phyloP scores from a whole-genome alignment of 495 filamentous ascomycete genomes.

The Penicillium cosmopolitanum region DNA sequence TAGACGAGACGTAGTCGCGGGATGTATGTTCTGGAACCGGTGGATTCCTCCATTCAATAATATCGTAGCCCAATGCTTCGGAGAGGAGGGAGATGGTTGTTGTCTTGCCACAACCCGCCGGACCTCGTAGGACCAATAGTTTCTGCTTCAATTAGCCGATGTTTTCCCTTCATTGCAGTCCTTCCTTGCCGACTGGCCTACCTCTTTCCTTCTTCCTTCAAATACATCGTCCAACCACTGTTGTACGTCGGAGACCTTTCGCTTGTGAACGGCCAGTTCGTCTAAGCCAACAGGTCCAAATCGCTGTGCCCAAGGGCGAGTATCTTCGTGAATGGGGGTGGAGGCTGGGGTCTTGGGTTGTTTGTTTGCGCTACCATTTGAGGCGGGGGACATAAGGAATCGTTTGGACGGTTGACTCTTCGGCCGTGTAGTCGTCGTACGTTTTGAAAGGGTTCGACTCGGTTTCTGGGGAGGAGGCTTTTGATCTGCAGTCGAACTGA shows the following conservation, averaged over 20 bases:
- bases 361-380: neutral
- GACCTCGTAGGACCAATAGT: conserved; percentile 82
- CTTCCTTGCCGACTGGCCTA: neutral
- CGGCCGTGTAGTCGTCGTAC: conserved; percentile 11
- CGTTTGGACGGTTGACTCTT: conserved; percentile 24
- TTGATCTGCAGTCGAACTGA: too few relatives aligned
- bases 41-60: conserved; percentile 93
- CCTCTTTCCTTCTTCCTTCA: conserved; percentile 49
- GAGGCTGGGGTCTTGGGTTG: neutral
- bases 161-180: neutral
- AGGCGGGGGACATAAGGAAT: conserved; percentile 26
- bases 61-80: conserved; percentile 66
- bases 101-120: conserved; percentile 93
- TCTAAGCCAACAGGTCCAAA: conserved; percentile 74
- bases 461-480: neutral
- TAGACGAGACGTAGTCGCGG: conserved; percentile 64
- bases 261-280: conserved; percentile 90
- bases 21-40: conserved; percentile 56
- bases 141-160: conserved; percentile 52
- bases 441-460: conserved; percentile 9
- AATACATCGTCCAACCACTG: conserved; percentile 79
- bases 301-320: conserved; percentile 80
- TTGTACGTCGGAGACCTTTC: conserved; percentile 84
- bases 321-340: conserved; percentile 13
- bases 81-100: conserved; percentile 79